phyloP scores from a whole-genome alignment of 140 eudicot species.

The Bidens hawaiensis region DNA sequence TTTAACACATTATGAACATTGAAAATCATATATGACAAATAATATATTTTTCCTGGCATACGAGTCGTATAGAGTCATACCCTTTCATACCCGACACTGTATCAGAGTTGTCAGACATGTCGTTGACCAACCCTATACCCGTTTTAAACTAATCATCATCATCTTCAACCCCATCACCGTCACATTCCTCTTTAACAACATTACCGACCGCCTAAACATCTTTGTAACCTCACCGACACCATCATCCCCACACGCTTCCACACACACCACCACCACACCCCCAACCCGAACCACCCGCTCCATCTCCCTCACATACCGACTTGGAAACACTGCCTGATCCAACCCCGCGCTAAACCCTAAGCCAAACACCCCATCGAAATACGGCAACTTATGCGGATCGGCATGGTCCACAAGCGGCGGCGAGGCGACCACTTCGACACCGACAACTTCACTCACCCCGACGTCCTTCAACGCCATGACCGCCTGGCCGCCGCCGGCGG shows the following conservation, averaged over 20 bases:
- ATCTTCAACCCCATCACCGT: constrained; percentile 48
- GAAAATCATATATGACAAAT: no score
- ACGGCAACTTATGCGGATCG: constrained; percentile 80
- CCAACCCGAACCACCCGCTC: constrained; percentile 70
- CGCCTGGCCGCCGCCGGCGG: constrained; percentile 92
- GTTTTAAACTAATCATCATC: constrained; percentile 50
- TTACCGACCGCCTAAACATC: constrained; percentile 50
- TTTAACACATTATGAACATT: no score
- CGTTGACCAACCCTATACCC: neutral
- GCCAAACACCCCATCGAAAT: constrained; percentile 67
- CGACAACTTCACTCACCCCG: constrained; percentile 67
- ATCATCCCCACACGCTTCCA: constrained; percentile 47
- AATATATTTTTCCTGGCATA: no score
- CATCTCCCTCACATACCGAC: constrained; percentile 60
- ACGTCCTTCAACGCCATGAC: constrained; percentile 49
- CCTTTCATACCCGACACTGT: no score
- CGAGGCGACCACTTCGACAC: constrained; percentile 75
- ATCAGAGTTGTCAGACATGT: no score
- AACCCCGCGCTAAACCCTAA: constrained; percentile 61
- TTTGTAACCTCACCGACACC: constrained; percentile 43
- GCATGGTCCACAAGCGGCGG: constrained; percentile 76
- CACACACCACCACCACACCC: constrained; percentile 63
- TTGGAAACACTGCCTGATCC: constrained; percentile 72
- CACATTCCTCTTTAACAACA: constrained; percentile 40
- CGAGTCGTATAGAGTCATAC: no score